Conservation (phyloP, 169 alveolate genomes). For the Eimeria falciformis region DNA sequence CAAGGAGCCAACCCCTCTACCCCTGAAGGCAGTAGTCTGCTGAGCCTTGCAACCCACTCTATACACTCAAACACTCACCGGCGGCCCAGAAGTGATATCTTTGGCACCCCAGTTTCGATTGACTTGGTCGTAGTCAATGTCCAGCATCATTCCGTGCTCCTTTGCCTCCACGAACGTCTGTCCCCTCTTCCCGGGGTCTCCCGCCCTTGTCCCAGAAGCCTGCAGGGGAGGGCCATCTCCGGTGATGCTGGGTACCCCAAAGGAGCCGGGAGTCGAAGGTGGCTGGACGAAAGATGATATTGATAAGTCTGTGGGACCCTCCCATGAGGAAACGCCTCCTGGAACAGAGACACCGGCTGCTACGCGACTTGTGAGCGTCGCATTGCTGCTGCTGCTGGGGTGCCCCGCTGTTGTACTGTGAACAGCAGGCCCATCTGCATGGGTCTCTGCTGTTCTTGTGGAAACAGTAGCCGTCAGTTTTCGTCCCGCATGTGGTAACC, state of each 20-base stretch:
- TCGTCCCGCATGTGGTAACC: background rate
- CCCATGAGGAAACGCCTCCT: background rate
- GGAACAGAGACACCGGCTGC: background rate
- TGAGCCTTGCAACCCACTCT: no score
- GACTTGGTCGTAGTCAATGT: slow-evolving; percentile 74
- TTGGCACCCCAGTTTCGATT: background rate
- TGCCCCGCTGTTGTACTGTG: background rate
- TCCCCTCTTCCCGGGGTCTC: background rate
- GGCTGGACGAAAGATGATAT: background rate
- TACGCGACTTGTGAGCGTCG: background rate
- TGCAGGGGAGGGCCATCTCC: background rate
- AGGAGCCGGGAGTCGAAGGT: background rate
- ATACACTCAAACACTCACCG: slow-evolving; percentile 2
- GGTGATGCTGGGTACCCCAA: background rate
- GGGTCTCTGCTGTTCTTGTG: background rate
- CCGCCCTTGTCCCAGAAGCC: background rate
- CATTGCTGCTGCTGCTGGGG: slow-evolving; percentile 4
- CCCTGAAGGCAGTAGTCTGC: no score
- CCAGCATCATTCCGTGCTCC: slow-evolving; percentile 74
- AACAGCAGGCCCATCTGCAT: background rate
- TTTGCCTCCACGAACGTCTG: background rate
- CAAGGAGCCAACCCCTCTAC: no score
- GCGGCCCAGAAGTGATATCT: slow-evolving; percentile 37
- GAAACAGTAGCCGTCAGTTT: background rate
- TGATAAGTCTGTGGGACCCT: background rate